Base-by-base conservation (phyloP, 495 filamentous ascomycete genomes). In the Lasiosphaeria miniovina region DNA sequence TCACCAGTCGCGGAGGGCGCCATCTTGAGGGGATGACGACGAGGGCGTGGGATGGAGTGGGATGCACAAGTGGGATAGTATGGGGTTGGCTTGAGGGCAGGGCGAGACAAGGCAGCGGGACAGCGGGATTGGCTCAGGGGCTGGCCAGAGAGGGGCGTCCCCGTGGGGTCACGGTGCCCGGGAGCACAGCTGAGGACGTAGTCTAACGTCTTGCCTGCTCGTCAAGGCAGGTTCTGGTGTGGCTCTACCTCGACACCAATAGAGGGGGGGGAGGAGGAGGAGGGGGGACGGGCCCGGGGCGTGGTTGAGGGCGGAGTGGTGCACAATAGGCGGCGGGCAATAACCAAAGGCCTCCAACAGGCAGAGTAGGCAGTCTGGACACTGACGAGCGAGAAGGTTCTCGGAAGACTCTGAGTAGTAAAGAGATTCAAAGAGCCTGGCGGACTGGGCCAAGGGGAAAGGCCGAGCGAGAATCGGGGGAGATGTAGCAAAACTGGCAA, bases 1-100 rank as follows among this genome's bases (percentile, higher is more conserved):
- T 78, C 75, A 61, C 56, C 64, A 62, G 70, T 72, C 58, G 77
- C 77, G 56, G 75, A 73, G 64, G 77, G 77, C 58, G 76, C 76
- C 77, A 80, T 80, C 62, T 65, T 70, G 61, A 69, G 66, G 61
- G 66, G 70, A 71, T 68, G 65, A 57, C 45, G 49, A 48, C 36
- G 56, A 51, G 34, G 54, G 51, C 60, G 69, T 68, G 68, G 66
- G 70, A 69, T 66, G 59, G 58, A 64, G 69, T 66, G 69, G 63
- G 71, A 70, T 72, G 66, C 54, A 60, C 41, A 60, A 59, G 67
- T 65, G 65, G 62, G 60, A 68, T 61, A 61, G 55, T 60, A 59
- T 40, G 58, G 48, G 65, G 57, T 66, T 65, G 62, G 64, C 59
- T 52, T 24, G 10, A 36, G 31, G 31, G 36, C 36, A 49, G 59